Conservation (phyloP, 2,329 filamentous ascomycete species). For the Trichocomaceae sp. region DNA sequence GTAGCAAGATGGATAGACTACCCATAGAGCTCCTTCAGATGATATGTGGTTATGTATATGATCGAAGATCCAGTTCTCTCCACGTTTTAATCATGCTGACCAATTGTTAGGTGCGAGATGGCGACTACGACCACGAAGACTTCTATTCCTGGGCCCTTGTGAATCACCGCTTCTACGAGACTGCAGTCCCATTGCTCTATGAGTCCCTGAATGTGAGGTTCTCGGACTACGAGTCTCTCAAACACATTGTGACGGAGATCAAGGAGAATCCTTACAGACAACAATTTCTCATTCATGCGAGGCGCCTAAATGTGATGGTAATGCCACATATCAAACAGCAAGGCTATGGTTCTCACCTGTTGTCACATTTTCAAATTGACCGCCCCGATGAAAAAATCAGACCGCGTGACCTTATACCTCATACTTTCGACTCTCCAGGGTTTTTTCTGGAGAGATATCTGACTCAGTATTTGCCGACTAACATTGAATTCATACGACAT, state of each 20-base stretch:
- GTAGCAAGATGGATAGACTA: slow-evolving; percentile 39
- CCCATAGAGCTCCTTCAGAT: background rate
- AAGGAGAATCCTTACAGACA: background rate
- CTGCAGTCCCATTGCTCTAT: background rate
- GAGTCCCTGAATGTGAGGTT: slow-evolving; percentile 4
- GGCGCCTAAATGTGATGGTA: background rate
- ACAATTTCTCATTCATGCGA: background rate
- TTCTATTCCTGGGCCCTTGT: slow-evolving; percentile 1
- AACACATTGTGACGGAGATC: slow-evolving; percentile 2
- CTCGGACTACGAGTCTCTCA: background rate
- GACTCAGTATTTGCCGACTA: slow-evolving; percentile 36
- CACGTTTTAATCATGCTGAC: background rate
- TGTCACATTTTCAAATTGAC: background rate
- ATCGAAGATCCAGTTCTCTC: background rate
- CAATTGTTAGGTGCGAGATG: background rate
- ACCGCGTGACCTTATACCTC: slow-evolving; percentile 1
- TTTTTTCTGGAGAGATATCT: background rate
- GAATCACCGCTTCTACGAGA: background rate
- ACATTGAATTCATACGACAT: too few species aligned
- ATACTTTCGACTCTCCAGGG: background rate
- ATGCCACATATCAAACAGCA: background rate
- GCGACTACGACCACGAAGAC: background rate
- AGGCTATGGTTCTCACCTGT: background rate
- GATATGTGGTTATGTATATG: slow-evolving; percentile 3
- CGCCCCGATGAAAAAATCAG: background rate